These are phyloP conservation scores for Cytospora chrysosperma DNA, from an alignment of 2,329 filamentous ascomycete species.

Conservation along the genomic window DNA sequence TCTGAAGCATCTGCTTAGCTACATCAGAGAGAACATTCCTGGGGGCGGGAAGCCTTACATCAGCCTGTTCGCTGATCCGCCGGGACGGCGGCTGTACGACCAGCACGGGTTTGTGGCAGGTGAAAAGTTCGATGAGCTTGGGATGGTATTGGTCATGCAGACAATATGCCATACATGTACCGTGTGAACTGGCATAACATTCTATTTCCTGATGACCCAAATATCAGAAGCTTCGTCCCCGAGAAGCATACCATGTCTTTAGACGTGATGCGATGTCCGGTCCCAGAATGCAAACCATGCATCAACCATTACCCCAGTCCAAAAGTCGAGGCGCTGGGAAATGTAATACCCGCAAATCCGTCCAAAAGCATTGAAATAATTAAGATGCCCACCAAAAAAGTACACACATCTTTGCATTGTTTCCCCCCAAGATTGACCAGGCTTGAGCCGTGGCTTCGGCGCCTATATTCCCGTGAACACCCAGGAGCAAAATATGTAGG, in stretches of 20 bases:
- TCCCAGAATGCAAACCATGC: background rate
- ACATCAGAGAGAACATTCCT: slow-evolving; percentile 41
- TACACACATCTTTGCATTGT: background rate
- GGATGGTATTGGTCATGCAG: slow-evolving; percentile 33
- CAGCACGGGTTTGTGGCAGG: slow-evolving; percentile 46
- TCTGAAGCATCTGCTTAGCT: slow-evolving; percentile 41
- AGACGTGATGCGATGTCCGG: background rate
- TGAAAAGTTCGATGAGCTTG: slow-evolving; percentile 34
- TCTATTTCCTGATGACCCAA: background rate
- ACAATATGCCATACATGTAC: no score
- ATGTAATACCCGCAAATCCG: background rate
- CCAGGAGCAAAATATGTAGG: background rate
- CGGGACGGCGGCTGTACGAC: slow-evolving; percentile 44
- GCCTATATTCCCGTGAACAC: background rate
- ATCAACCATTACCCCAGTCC: background rate
- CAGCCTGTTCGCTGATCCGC: slow-evolving; percentile 44
- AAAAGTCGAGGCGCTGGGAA: background rate
- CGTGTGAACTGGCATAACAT: no score
- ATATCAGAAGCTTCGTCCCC: background rate
- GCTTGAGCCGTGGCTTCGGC: background rate
- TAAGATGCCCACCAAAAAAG: background rate
- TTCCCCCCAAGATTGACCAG: background rate
- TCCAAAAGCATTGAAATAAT: background rate
- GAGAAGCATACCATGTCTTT: background rate
- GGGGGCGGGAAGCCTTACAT: slow-evolving; percentile 39